These are phyloP conservation scores for Exophiala calicioides DNA, from an alignment of 2,329 filamentous ascomycete genomes.

Conservation along the genomic window DNA sequence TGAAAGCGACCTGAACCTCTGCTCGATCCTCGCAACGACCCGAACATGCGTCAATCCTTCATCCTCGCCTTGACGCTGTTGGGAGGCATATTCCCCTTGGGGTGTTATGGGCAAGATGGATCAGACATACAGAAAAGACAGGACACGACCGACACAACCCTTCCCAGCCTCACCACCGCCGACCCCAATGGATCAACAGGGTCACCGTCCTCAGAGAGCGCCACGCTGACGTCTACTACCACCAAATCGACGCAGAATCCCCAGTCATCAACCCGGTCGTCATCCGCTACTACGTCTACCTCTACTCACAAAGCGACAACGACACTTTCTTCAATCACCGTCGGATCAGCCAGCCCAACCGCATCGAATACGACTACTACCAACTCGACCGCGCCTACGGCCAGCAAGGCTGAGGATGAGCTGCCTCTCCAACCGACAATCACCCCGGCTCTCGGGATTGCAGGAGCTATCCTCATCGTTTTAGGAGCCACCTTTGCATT, in stretches of 20 bases:
- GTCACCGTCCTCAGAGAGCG: constrained; percentile 3
- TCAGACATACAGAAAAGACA: constrained; percentile 16
- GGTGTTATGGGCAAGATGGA: constrained; percentile 1
- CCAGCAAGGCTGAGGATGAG: constrained; percentile 6
- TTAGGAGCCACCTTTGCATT: constrained; percentile 71
- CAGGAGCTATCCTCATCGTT: constrained; percentile 72
- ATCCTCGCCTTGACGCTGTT: constrained; percentile 13
- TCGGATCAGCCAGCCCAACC: constrained; percentile 22
- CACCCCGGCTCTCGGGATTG: constrained; percentile 78
- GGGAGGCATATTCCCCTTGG: constrained; percentile 8
- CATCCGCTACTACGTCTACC: constrained; percentile 5
- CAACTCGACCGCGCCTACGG: constrained; percentile 14
- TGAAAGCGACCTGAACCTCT: neutral
- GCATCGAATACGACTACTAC: constrained; percentile 15
- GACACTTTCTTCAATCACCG: constrained; percentile 16
- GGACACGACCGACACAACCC: constrained; percentile 8
- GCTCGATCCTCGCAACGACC: neutral
- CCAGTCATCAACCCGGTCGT: neutral
- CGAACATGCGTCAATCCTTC: constrained; percentile 11
- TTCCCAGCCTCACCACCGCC: constrained; percentile 19
- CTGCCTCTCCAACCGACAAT: constrained; percentile 73
- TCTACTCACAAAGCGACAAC: constrained; percentile 3
- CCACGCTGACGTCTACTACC: constrained; percentile 2
- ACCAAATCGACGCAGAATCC: constrained; percentile 5
- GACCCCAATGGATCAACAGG: constrained; percentile 6